Conservation (phyloP, 352 stramenopile species). For the Pythium rhizo-oryzae region DNA sequence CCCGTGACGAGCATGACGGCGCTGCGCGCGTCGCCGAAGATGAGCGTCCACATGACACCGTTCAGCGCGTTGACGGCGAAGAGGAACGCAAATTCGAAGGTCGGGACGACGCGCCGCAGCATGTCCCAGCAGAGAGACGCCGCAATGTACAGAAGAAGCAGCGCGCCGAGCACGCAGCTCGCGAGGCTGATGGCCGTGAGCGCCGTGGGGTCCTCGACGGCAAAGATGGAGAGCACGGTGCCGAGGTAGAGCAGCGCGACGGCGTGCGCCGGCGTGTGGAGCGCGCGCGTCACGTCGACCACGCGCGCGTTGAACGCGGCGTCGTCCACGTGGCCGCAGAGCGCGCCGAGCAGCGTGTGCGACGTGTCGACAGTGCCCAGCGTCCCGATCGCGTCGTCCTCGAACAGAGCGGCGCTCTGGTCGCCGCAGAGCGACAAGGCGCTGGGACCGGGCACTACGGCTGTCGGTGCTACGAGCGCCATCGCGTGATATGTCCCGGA, state of each 20-base stretch:
- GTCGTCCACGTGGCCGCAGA: constrained; percentile 2
- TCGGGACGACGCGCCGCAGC: neutral
- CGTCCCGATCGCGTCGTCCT: constrained; percentile 1
- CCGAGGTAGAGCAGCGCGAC: neutral
- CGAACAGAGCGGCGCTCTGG: neutral
- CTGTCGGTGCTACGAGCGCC: no score
- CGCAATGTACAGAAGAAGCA: neutral
- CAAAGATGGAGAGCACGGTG: neutral
- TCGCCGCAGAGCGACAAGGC: neutral
- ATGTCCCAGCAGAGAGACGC: constrained; percentile 16
- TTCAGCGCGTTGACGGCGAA: constrained; percentile 10
- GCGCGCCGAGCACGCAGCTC: neutral
- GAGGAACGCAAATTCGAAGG: constrained; percentile 19
- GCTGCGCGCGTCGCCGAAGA: neutral
- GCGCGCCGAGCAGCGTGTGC: neutral
- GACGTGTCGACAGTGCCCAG: constrained; percentile 4
- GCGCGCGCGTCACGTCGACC: neutral
- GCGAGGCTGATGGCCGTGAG: no score
- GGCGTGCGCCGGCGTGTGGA: neutral
- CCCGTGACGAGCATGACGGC: neutral
- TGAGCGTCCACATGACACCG: neutral
- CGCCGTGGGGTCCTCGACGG: neutral
- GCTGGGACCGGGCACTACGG: neutral
- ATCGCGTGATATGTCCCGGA: neutral
- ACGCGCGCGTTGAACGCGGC: constrained; percentile 3